Conservation (phyloP, 164 flowering plant genomes). For the Piper betle region DNA sequence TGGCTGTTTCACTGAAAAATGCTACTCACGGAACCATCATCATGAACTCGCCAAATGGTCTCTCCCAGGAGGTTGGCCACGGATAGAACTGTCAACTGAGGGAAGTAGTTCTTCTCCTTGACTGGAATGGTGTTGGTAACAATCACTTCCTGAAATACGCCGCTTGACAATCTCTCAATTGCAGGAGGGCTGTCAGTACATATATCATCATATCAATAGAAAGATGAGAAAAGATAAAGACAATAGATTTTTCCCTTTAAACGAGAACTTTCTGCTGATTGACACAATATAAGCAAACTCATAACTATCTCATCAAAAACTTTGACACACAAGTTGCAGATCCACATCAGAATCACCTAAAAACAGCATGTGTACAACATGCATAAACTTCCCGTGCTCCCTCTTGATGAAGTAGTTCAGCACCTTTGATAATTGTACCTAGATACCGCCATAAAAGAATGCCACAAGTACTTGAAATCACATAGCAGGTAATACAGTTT, state of each 20-base stretch:
- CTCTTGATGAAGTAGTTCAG: slow-evolving; percentile 59
- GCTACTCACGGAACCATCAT: slow-evolving; percentile 90
- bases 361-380: slow-evolving; percentile 78
- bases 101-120: slow-evolving; percentile 62
- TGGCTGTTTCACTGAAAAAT: slow-evolving; percentile 29
- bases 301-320: neutral
- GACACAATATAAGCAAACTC: neutral
- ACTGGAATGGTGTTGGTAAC: slow-evolving; percentile 80
- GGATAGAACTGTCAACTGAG: slow-evolving; percentile 70
- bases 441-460: neutral
- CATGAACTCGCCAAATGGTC: slow-evolving; percentile 93
- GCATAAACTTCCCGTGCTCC: slow-evolving; percentile 89
- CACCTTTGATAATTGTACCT: slow-evolving; percentile 77
- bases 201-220: neutral
- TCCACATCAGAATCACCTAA: slow-evolving; percentile 29
- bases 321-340: neutral
- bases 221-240: neutral
- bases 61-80: slow-evolving; percentile 86
- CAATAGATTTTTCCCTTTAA: neutral
- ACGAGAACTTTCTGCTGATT: too few relatives aligned
- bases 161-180: slow-evolving; percentile 72
- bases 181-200: slow-evolving; percentile 66
- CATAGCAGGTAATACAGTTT: neutral
- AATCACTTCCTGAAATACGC: slow-evolving; percentile 83
- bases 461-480: neutral